A percentile compares a stretch with the other conserved stretches of the same genome.
phyloP scores from a whole-genome alignment of 1,139 yeast genomes.

The Diutina siamensis region DNA sequence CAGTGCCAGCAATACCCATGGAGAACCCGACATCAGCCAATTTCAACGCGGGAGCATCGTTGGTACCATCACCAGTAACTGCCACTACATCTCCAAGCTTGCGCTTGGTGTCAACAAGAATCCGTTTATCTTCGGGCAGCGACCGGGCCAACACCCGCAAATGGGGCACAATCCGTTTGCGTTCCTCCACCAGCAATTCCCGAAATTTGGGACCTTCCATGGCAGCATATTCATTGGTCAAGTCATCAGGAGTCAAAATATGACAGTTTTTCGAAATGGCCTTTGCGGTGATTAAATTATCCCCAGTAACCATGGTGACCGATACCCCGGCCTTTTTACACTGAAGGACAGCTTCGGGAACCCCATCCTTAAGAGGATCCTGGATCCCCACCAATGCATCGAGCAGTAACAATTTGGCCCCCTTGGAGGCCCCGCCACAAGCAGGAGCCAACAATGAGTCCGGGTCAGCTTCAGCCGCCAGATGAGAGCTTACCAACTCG shows the following conservation, averaged over 20 bases:
- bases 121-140: conserved; percentile 87
- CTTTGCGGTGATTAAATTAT: conserved; percentile 77
- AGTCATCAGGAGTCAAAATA: conserved; percentile 47
- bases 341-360: conserved; percentile 73
- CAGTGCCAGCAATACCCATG: conserved; percentile 91
- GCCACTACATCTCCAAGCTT: conserved; percentile 89
- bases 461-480: conserved; percentile 35
- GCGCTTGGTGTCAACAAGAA: conserved; percentile 74
- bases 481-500: conserved; percentile 19
- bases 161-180: conserved; percentile 51
- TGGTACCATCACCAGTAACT: conserved; percentile 97
- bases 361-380: conserved; percentile 89
- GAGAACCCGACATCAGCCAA: conserved; percentile 90
- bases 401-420: conserved; percentile 21
- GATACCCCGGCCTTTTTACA: conserved; percentile 88
- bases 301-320: conserved; percentile 98
- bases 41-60: conserved; percentile 91
- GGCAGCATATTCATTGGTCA: conserved; percentile 44
- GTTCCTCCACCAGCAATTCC: conserved; percentile 45
- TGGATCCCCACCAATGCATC: conserved; percentile 84
- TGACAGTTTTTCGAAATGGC: conserved; percentile 86
- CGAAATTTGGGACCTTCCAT: conserved; percentile 94
- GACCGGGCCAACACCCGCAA: conserved; percentile 86
- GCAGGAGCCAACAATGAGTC: conserved; percentile 25
- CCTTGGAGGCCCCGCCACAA: conserved; percentile 17